phyloP scores from a whole-genome alignment of 257 asterid species.

The Nicotiana paniculata region DNA sequence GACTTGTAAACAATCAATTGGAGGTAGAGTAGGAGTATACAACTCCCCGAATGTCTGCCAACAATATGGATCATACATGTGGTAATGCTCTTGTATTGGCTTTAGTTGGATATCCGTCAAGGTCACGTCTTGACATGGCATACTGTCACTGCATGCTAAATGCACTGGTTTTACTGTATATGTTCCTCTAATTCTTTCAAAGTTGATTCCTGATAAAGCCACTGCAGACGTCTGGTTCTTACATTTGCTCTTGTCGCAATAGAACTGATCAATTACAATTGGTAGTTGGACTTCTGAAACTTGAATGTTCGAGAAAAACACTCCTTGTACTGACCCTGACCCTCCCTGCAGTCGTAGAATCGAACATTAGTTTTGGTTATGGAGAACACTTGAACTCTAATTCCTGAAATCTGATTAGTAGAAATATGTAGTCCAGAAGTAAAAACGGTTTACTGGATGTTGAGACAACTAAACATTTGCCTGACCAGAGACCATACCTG shows the following conservation, averaged over 20 bases:
- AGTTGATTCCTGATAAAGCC: constrained; percentile 73
- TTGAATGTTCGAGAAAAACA: constrained; percentile 79
- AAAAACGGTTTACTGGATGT: not conserved
- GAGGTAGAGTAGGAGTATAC: constrained; percentile 69
- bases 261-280: constrained; percentile 80
- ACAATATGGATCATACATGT: constrained; percentile 81
- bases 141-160: constrained; percentile 77
- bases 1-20: constrained; percentile 50
- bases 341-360: constrained; percentile 59
- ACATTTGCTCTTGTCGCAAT: constrained; percentile 72
- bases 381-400: not conserved
- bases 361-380: not conserved
- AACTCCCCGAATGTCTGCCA: constrained; percentile 85
- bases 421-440: not conserved
- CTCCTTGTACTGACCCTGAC: constrained; percentile 68
- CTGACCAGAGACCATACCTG: constrained; percentile 45
- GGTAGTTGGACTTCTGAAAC: constrained; percentile 77
- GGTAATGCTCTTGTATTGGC: constrained; percentile 58
- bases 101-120: constrained; percentile 46
- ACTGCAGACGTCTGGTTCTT: constrained; percentile 75
- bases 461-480: not conserved
- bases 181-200: constrained; percentile 66
- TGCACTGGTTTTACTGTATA: constrained; percentile 91
- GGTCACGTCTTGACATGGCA: constrained; percentile 74
- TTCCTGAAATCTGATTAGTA: not conserved